Base-by-base conservation (phyloP, 2,329 filamentous ascomycete species). In the Penicillium occitanis region DNA sequence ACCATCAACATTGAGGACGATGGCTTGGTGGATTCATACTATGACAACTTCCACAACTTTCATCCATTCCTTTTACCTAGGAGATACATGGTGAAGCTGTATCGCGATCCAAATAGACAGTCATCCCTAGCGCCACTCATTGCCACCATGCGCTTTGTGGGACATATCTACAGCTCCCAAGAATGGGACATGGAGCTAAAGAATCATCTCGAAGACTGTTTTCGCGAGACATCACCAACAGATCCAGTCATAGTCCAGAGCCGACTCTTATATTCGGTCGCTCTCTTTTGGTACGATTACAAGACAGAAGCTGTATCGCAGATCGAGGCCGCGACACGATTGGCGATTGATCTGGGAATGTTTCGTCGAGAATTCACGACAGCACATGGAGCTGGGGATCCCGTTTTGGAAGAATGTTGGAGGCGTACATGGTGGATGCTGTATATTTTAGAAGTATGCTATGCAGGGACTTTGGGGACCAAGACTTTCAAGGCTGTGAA, bases 381-480 rank as follows among this genome's bases (percentile, higher is more conserved):
- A 0, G 76, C 84, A 4, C 81, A 91, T 69, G 89, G 89, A 13
- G 81, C 83, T 37, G 85, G 86, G 2, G 72, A 75, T 58, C 61
- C 64, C 0, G 69, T 75, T 1, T 35, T 73, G 25, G 66, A 67
- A 46, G 76, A 78, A 69, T 70, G 70, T 74, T 92, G 90, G 76
- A 72, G 76, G 58, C 70, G 76, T 17, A 77, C 76, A 7, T 78
- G 76, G 75, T 78, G 76, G 76, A 71, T 70, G 68, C 44, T 77
- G 28, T 93, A 89, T 73, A 85, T 90, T 14, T 85, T 91, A 10
- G 92, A 95, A 73, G 90, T 89, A 61, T 90, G 93, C 83, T 86
- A 93, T 69, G 89, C 91, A 2, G 91, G 90, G 4, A 88, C 70
- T 35, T 64, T 71, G n/a, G 71, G 71, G 7, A 73, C 72, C 1